Percentiles rank a stretch among this genome's conserved stretches.
phyloP scores from a whole-genome alignment of 1,284 basidiomycete species.

The Tilletia horrida region DNA sequence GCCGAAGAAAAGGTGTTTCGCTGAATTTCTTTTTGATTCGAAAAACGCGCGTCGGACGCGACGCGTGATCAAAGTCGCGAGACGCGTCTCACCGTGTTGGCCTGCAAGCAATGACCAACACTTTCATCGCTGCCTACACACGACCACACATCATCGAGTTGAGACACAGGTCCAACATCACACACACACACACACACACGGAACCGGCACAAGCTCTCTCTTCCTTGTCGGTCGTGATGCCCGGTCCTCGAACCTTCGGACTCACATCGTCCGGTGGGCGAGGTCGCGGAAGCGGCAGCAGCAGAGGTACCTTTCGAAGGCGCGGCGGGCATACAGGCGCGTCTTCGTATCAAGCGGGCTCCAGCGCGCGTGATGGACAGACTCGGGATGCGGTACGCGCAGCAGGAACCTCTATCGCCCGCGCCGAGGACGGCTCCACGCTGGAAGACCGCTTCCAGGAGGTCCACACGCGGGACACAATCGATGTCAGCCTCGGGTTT shows the following conservation, averaged over 20 bases:
- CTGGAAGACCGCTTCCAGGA: slow-evolving; percentile 51
- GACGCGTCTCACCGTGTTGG: too few relatives aligned
- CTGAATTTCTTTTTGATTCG: too few relatives aligned
- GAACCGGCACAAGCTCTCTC: too few relatives aligned
- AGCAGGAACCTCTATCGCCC: background rate
- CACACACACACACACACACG: too few relatives aligned
- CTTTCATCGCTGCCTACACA: too few relatives aligned
- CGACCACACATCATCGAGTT: too few relatives aligned
- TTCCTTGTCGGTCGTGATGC: background rate
- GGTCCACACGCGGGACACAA: slow-evolving; percentile 65
- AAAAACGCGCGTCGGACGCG: too few relatives aligned
- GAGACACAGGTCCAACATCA: too few relatives aligned
- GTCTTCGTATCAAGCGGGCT: background rate
- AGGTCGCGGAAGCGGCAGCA: slow-evolving; percentile 6
- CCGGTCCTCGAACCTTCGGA: slow-evolving; percentile 9
- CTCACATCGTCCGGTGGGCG: slow-evolving; percentile 13
- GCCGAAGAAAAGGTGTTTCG: too few relatives aligned
- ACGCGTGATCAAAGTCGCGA: too few relatives aligned
- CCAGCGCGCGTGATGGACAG: background rate
- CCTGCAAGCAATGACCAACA: too few relatives aligned
- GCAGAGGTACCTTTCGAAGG: slow-evolving; percentile 6
- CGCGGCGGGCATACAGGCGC: slow-evolving; percentile 9
- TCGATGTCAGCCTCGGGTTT: slow-evolving; percentile 92
- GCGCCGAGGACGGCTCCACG: slow-evolving; percentile 41
- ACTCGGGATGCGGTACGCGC: background rate